Evolutionary conservation across 2,329 filamentous ascomycete species (phyloP).

Genomic region (Cordyceps sp.): DNA sequence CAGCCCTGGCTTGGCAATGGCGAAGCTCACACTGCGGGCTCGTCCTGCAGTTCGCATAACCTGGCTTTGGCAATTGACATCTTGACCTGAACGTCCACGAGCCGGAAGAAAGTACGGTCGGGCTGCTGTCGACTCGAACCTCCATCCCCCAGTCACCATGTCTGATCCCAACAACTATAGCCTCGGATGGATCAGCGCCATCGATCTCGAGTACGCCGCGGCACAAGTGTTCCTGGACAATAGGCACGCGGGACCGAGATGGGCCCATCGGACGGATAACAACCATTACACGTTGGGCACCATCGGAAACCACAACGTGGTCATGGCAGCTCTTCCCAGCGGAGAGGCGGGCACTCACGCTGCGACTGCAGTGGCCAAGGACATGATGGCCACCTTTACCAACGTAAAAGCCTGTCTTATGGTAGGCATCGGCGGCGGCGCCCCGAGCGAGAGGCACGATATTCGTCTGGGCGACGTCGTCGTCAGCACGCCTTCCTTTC

Average conservation of each 20-base stretch:
- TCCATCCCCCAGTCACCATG: too few relatives aligned
- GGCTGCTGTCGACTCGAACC: too few relatives aligned
- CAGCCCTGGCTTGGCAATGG: too few relatives aligned
- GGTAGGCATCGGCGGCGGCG: constrained; percentile 11
- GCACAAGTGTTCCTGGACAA: constrained; percentile 22
- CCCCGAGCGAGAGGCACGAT: constrained; percentile 14
- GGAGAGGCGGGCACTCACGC: constrained; percentile 3
- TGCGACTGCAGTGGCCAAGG: constrained; percentile 8
- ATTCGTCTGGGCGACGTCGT: constrained; percentile 14
- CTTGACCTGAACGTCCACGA: too few relatives aligned
- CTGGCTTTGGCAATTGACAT: too few relatives aligned
- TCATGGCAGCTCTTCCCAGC: constrained; percentile 4
- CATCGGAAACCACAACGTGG: constrained; percentile 5
- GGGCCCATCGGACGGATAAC: constrained; percentile 6
- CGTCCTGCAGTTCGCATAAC: too few relatives aligned
- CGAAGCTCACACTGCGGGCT: too few relatives aligned
- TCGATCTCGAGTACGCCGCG: constrained; percentile 17
- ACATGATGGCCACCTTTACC: constrained; percentile 13
- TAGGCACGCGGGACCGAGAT: constrained; percentile 3
- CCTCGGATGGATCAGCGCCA: constrained; percentile 26
- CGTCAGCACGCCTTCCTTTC: constrained; percentile 2
- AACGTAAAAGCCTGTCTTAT: constrained; percentile 9
- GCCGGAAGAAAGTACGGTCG: too few relatives aligned
- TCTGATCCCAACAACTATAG: constrained; percentile 11
- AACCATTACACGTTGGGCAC: constrained; percentile 5